Evolutionary conservation across 2,329 filamentous ascomycete genomes (phyloP), one percentile per base, ranked within the genome.

Genomic region (Aspergillus puulaauensis): DNA sequence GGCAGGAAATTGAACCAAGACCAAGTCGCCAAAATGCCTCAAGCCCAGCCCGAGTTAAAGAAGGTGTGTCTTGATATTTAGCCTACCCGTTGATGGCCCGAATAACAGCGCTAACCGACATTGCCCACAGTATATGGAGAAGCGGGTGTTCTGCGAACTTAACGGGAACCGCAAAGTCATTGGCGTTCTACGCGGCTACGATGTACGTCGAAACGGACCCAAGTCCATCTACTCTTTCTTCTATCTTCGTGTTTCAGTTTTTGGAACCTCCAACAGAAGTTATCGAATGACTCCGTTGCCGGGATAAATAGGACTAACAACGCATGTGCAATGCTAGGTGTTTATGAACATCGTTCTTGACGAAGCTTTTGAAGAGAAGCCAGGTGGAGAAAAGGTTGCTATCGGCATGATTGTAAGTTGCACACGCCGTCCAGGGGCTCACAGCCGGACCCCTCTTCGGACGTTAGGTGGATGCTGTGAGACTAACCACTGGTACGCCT

Each of bases 341-440:
- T 99, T 98, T 80, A 82, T 99, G 72, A 99, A 99, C 79, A 92
- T 99, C 72, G 95, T 99, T 44, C 85, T 99, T 23, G 96, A 99
- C 75, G 95, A 99, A 68, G 93, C 95, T 19, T 87, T 96, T 47
- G 95, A 99, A 76, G 93, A 97, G 81, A 96, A 96, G 77, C 83
- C 89, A 19, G 90, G 90, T 61, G 92, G 92, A 59, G 92, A 96
- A 80, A 97, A 96, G 79, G 87, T 90, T 65, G 85, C 87, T 68
- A 83, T 98, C 59, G 95, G 95, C 73, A 96, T 96, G 89, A 90
- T 96, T 61, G 93, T 92, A 85, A 64, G 89, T 61, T 6, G 14
- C 23, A 47, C 14, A 7, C 21, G 6, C 21, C 15, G 12, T 7
- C n/a, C 45, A 44, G 24, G 12, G 17, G 14, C 6, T 37, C 12